Evolutionary conservation across 2,329 filamentous ascomycete species (phyloP).

Genomic region (Exophiala aquamarina): DNA sequence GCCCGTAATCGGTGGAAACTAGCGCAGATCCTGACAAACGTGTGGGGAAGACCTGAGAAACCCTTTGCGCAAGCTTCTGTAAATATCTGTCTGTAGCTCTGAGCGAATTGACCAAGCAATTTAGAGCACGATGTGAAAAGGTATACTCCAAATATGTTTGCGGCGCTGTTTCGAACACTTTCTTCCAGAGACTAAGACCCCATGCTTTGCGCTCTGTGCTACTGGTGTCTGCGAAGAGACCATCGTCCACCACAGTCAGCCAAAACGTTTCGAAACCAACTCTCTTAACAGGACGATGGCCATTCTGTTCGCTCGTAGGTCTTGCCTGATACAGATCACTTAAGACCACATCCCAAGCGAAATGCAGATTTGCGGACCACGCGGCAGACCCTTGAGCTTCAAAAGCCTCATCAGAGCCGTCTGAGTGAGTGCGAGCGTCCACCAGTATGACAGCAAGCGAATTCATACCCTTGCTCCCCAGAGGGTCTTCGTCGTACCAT

Average conservation of each 20-base stretch:
- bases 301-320: constrained; percentile 31
- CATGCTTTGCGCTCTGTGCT: constrained; percentile 89
- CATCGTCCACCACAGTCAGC: constrained; percentile 81
- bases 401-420: constrained; percentile 31
- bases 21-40: constrained; percentile 50
- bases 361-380: constrained; percentile 79
- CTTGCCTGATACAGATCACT: constrained; percentile 31
- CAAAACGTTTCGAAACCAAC: constrained; percentile 73
- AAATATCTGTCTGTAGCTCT: constrained; percentile 75
- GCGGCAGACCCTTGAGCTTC: constrained; percentile 57
- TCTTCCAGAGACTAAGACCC: constrained; percentile 84
- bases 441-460: constrained; percentile 76
- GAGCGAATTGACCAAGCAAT: constrained; percentile 79
- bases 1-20: constrained; percentile 59
- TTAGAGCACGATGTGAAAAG: constrained; percentile 81
- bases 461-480: constrained; percentile 66
- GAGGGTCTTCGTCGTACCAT: constrained; percentile 72
- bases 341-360: constrained; percentile 84
- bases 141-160: constrained; percentile 55
- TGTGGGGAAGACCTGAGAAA: constrained; percentile 68
- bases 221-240: constrained; percentile 76
- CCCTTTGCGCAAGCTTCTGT: constrained; percentile 74
- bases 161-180: constrained; percentile 61
- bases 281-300: constrained; percentile 28
- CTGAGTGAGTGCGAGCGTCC: constrained; percentile 50